These are phyloP conservation scores for Chalciporus piperatus DNA, from an alignment of 768 basidiomycete species.

Conservation along the genomic window DNA sequence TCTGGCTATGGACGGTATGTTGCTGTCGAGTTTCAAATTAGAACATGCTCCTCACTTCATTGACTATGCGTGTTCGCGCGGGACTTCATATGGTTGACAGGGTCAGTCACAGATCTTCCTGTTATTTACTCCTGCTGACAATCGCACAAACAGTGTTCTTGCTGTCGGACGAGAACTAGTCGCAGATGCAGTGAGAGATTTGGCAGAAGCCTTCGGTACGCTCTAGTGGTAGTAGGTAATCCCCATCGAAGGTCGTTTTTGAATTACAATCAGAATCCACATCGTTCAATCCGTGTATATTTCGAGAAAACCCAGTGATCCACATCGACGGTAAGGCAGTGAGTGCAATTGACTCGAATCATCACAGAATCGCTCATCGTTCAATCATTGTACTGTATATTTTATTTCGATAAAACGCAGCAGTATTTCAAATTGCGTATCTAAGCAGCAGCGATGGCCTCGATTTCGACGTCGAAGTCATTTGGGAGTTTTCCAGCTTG, in stretches of 20 bases:
- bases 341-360: too few relatives aligned
- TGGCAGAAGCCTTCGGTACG: conserved; percentile 33
- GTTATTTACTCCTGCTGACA: conserved; percentile 7
- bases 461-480: conserved; percentile 74
- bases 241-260: neutral
- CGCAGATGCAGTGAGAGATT: conserved; percentile 34
- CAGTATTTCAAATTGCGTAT: neutral
- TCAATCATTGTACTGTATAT: too few relatives aligned
- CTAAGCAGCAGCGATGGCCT: conserved; percentile 52
- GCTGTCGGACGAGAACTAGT: conserved; percentile 37
- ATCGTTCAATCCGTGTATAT: neutral
- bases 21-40: neutral
- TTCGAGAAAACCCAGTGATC: too few relatives aligned
- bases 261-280: neutral
- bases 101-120: conserved; percentile 15
- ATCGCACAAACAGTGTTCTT: conserved; percentile 30
- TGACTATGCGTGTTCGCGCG: neutral
- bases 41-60: neutral
- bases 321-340: too few relatives aligned
- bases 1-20: conserved; percentile 72
- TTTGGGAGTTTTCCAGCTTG: conserved; percentile 67
- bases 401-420: neutral
- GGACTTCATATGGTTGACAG: conserved; percentile 7
- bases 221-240: neutral
- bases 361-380: too few relatives aligned